Base-by-base conservation (phyloP, 2,329 filamentous ascomycete genomes). In the Apiospora marii region DNA sequence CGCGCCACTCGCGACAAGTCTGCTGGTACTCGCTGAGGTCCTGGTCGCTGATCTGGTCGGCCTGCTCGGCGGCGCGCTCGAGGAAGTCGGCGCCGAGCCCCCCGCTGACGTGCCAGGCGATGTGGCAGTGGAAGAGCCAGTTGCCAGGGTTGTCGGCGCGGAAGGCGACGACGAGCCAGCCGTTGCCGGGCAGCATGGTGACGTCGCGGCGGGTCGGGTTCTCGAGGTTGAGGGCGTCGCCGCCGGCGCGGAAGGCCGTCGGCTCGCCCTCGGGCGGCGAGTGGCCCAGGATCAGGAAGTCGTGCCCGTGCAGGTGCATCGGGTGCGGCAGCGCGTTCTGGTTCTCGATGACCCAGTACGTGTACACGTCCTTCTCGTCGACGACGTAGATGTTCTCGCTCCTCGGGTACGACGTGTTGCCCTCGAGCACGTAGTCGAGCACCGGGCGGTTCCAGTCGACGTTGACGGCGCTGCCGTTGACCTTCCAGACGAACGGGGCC, bases 71-170 rank as follows among this genome's bases (percentile, higher is more conserved):
- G 44, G 49, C 67, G 19, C 75, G 73, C 75, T 80, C 88, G 34
- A 89, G 74, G 75, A 89, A 88, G 76, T 89, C 86, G 49, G 88
- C 78, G 8, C 82, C 85, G 6, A 89, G 82, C 43, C 86, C 87
- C 73, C 83, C 82, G 71, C 78, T 79, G 49, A 86, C 81, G 76
- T 89, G 87, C 85, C 83, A 87, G n/a, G 83, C 83, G 70, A 86
- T 86, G 76, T 86, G 84, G 78, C 84, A 86, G 74, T 86, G 84
- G 77, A 85, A 79, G n/a, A 85, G 75, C 83, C 84, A 85, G 43
- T 81, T 78, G 68, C 86, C 87, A 0, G 86, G 87, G 74, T 88
- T 88, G 76, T 89, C 83, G 0, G 84, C 82, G 68, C 79, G 76
- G 78, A 86, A 88, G 0, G 84, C 86, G 37, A 88, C 78, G 4